These are phyloP conservation scores for Boletus pseudo-olivaceus DNA, from an alignment of 768 basidiomycete genomes.

Conservation along the genomic window DNA sequence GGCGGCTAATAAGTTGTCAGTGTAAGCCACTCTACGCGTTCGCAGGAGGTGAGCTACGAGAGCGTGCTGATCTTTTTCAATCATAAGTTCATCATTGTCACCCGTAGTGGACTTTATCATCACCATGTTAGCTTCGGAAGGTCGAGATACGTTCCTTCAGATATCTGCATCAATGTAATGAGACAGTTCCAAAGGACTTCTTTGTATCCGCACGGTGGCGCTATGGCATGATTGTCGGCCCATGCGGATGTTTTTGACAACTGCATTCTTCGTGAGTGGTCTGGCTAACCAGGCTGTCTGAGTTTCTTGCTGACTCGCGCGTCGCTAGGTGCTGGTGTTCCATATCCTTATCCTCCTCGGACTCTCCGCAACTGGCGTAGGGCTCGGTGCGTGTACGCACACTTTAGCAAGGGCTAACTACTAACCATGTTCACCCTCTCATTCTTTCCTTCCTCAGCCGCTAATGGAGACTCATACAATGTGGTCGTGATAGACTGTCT, in stretches of 20 bases:
- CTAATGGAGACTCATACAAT: too few species aligned
- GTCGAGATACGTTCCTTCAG: not conserved
- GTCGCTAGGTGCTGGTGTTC: not conserved
- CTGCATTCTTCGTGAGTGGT: not conserved
- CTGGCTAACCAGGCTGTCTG: not conserved
- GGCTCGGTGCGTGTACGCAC: not conserved
- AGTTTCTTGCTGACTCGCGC: not conserved
- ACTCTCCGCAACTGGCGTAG: not conserved
- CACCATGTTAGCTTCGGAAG: not conserved
- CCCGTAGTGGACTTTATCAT: not conserved
- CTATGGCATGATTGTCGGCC: not conserved
- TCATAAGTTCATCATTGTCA: not conserved
- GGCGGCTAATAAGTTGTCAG: not conserved
- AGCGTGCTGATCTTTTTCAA: not conserved
- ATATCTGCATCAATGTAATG: not conserved
- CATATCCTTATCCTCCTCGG: not conserved
- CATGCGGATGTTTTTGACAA: not conserved
- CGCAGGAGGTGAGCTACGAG: not conserved
- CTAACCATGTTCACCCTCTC: not conserved
- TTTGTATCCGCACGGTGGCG: not conserved
- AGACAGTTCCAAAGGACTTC: not conserved
- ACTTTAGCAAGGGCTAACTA: not conserved
- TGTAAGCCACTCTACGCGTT: not conserved
- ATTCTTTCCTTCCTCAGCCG: not conserved
- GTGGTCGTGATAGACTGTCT: not conserved